A percentile compares a stretch with the other conserved stretches of the same genome.
These are phyloP conservation scores for Rasamsonia emersonii DNA, from an alignment of 2,329 filamentous ascomycete species.

Conservation along the genomic window DNA sequence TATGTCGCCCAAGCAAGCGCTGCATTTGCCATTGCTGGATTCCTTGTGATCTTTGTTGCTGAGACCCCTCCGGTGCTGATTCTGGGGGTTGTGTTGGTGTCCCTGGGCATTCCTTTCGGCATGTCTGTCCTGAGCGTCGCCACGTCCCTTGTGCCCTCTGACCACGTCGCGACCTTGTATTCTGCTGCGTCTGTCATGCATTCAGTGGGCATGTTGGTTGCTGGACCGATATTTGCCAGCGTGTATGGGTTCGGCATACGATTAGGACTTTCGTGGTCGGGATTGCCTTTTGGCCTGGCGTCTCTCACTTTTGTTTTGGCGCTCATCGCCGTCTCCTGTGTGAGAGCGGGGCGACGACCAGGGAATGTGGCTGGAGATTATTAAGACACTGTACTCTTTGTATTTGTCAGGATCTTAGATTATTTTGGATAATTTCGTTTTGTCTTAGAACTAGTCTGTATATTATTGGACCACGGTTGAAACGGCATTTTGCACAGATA, in stretches of 20 bases:
- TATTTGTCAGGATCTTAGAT: too few species aligned
- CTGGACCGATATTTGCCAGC: constrained; percentile 19
- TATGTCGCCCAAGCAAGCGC: constrained; percentile 14
- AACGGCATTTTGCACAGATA: too few species aligned
- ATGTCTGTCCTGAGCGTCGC: constrained; percentile 17
- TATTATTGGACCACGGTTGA: too few species aligned
- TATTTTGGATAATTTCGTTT: too few species aligned
- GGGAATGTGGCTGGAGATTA: background rate
- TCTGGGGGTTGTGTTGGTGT: constrained; percentile 15
- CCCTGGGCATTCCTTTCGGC: constrained; percentile 17
- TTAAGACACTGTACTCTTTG: too few species aligned
- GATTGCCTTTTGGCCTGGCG: constrained; percentile 19
- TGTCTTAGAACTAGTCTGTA: too few species aligned
- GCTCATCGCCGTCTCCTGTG: constrained; percentile 3
- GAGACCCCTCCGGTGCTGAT: constrained; percentile 12
- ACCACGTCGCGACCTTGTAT: constrained; percentile 21
- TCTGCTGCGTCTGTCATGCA: constrained; percentile 17
- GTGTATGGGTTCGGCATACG: constrained; percentile 17
- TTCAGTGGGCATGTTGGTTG: constrained; percentile 15
- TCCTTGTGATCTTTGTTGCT: constrained; percentile 11
- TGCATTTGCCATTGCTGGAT: constrained; percentile 14
- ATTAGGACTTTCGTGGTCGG: constrained; percentile 18
- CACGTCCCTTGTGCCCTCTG: constrained; percentile 17
- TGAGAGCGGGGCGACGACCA: constrained; percentile 1
- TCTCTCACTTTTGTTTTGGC: constrained; percentile 8